phyloP scores from a whole-genome alignment of 306 rosid genomes.

The Casuarina cunninghamiana region DNA sequence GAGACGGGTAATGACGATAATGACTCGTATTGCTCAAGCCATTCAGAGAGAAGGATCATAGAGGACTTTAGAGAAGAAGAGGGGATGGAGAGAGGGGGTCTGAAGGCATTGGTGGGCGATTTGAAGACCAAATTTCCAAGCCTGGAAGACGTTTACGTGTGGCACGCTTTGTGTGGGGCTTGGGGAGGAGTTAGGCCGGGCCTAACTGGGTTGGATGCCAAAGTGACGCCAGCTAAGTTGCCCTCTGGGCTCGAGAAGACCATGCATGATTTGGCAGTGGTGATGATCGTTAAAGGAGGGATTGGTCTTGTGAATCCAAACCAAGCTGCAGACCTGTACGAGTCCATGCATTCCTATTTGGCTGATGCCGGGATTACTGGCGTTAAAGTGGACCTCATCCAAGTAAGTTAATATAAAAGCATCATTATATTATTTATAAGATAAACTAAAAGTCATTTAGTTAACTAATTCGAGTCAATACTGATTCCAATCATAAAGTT shows the following conservation, averaged over 20 bases:
- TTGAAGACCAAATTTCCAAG: conserved; percentile 41
- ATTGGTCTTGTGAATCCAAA: conserved; percentile 52
- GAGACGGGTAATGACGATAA: no score
- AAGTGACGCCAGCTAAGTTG: conserved; percentile 38
- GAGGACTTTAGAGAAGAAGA: no score
- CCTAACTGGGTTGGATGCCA: conserved; percentile 36
- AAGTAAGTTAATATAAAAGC: conserved; percentile 37
- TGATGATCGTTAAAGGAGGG: conserved; percentile 44
- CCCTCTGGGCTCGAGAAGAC: conserved; percentile 46
- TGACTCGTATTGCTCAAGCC: conserved; percentile 19
- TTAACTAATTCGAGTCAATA: no score
- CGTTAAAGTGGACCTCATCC: conserved; percentile 85
- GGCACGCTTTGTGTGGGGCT: conserved; percentile 60
- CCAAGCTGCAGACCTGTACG: conserved; percentile 61
- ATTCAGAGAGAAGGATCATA: conserved; percentile 6
- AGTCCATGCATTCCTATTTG: conserved; percentile 85
- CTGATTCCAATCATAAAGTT: not conserved
- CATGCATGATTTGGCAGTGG: conserved; percentile 52
- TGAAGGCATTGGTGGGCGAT: conserved; percentile 69
- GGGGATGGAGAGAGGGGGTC: conserved; percentile 23
- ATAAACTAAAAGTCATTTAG: no score
- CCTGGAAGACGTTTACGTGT: conserved; percentile 48
- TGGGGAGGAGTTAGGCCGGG: conserved; percentile 61
- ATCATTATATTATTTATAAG: no score
- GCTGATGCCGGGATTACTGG: conserved; percentile 68